A percentile compares a stretch with the other conserved stretches of the same genome.
These are phyloP conservation scores for Stentor coeruleus DNA, from an alignment of 73 alveolate species.

Conservation along the genomic window DNA sequence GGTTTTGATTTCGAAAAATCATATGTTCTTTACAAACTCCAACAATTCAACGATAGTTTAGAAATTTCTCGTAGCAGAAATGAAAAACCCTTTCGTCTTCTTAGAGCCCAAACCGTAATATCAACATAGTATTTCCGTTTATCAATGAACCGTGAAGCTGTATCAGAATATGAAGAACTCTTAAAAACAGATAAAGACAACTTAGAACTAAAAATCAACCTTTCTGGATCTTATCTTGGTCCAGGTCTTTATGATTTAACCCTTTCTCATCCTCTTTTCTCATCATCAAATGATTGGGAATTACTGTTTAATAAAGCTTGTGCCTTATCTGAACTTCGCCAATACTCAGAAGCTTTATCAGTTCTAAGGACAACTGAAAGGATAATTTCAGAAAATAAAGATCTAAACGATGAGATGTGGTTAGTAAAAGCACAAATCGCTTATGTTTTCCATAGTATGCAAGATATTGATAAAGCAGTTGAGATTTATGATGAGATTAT, in stretches of 20 bases:
- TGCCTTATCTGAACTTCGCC: not conserved
- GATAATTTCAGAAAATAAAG: not conserved
- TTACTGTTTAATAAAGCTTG: not conserved
- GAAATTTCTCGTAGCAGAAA: not conserved
- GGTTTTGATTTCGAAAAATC: conserved; percentile 12
- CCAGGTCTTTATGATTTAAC: not conserved
- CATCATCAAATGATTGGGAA: not conserved
- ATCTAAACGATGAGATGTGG: not conserved
- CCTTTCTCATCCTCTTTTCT: not conserved
- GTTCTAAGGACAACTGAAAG: not conserved
- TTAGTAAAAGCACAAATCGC: conserved; percentile 3
- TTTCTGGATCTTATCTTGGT: not conserved
- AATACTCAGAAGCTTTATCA: not conserved
- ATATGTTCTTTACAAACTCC: not conserved
- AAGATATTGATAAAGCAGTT: not conserved
- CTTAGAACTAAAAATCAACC: not conserved
- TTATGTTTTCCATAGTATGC: conserved; percentile 6
- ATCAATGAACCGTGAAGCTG: not conserved
- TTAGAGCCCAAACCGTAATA: conserved; percentile 20
- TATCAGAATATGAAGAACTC: conserved; percentile 3
- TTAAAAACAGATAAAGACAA: not conserved
- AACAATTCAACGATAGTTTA: not conserved
- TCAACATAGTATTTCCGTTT: not conserved
- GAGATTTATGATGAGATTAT: conserved; percentile 5
- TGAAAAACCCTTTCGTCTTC: conserved; percentile 1